Evolutionary conservation across 75 land plant species (phyloP), one percentile per base, ranked within the genome.

Genomic region (Ceratopteris richardii): DNA sequence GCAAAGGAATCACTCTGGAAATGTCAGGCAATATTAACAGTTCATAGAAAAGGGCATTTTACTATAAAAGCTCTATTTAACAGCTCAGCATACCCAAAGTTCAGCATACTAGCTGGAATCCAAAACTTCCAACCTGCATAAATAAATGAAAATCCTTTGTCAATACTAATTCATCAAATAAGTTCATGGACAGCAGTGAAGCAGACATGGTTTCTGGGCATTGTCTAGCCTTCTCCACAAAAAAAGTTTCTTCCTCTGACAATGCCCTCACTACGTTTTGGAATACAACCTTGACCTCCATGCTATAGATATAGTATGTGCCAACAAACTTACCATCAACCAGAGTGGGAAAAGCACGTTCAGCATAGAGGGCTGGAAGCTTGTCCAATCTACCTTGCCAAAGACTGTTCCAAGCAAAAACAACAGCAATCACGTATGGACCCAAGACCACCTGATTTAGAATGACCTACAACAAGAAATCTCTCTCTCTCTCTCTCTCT

Each of bases 321-420:
- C n/a, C n/a, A n/a, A n/a, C n/a, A 33, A 9, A 33, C 37, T 33
- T 55, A 92, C 98, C 98, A 71, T 69, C 66, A 37, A 83, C 30
- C 23, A 93, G 73, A 11, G 98, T 81, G 16, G 95, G 86, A 29
- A 88, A 65, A 29, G 90, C 95, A 72, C 81, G 86, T 26, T 79
- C 74, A 44, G 64, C 69, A 62, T 93, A 93, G 59, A 82, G 79
- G 0, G 60, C 66, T 20, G 98, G 98, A 37, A 93, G 79, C 56
- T 88, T 73, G 33, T 78, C 58, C 17, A 88, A 74, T 59, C 79
- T 83, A 33, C 90, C 85, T 52, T 55, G 77, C 98, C 98, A 93
- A 26, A 89, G 33, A 54, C 72, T 83, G 61, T 93, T 93, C 98
- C 98, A 93, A n/a, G 90, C 98, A 79, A 93, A 93, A 48, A 85